Conservation (phyloP, 257 asterid species). For the Linaria vulgaris region DNA sequence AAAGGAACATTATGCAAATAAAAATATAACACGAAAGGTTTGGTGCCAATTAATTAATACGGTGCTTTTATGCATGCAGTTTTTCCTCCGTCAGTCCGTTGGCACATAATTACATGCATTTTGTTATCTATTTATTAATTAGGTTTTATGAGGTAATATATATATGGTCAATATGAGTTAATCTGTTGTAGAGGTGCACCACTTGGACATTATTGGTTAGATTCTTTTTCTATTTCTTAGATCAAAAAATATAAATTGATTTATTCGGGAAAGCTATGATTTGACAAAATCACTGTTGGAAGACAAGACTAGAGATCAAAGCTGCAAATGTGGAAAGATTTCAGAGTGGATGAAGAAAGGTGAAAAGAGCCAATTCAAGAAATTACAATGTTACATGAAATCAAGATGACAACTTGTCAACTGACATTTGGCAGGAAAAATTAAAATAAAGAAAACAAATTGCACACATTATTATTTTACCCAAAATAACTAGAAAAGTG, state of each 20-base stretch:
- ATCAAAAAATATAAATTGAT: conserved; percentile 43
- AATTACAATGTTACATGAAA: conserved; percentile 48
- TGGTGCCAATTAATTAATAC: no score
- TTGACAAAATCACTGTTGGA: conserved; percentile 41
- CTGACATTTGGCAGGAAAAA: conserved; percentile 27
- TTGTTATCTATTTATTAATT: no score
- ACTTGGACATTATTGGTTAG: conserved; percentile 35
- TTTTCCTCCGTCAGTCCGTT: no score
- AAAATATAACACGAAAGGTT: no score
- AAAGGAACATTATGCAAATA: no score
- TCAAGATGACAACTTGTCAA: conserved; percentile 38
- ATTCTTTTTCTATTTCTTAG: conserved; percentile 21
- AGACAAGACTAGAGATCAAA: conserved; percentile 58
- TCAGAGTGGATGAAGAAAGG: conserved; percentile 28
- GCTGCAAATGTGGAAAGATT: conserved; percentile 47
- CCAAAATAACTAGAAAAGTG: no score
- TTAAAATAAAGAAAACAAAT: neutral
- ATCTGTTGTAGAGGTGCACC: no score
- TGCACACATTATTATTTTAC: no score
- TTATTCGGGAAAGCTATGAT: conserved; percentile 21
- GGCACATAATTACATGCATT: no score
- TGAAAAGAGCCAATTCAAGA: conserved; percentile 38
- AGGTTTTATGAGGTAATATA: no score
- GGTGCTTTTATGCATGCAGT: no score
- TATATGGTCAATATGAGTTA: no score